Evolutionary conservation across 176 grass and related monocot genomes (phyloP), one percentile per base, ranked within the genome.

Genomic region (Secale cereale): DNA sequence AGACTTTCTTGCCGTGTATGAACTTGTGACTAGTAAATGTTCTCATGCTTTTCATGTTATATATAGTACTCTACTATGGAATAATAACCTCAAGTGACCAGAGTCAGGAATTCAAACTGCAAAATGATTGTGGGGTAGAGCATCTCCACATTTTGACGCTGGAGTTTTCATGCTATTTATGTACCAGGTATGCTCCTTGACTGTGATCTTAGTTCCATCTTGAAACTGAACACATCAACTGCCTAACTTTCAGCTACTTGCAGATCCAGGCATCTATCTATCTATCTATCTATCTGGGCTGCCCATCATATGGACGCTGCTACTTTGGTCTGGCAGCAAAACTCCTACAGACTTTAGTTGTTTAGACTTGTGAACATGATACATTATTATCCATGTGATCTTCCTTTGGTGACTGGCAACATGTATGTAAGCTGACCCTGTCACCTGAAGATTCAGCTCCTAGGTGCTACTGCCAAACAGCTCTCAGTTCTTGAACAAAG

Each of bases 401-500:
- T 74, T 6, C 81, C 15, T 52, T 79, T 17, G 13, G 50, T 71
- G 41, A n/a, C 39, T 37, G 25, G 13, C 45, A 57, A 22, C 54
- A 50, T 74, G 19, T 52, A 65, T 56, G 25, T 20, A 48, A 48
- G 14, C 26, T 78, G 22, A 56, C 46, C 30, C 17, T 81, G 30
- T 86, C 64, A 64, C 31, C 32, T 65, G 41, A 28, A 33, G 22
- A 81, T 37, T 80, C 48, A 81, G n/a, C 20, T 41, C n/a, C 62
- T 48, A 64, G 30, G 46, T 43, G 28, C 78, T 76, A 25, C 14
- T 76, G 45, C 35, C 60, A 80, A 86, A 75, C 30, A 74, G 8
- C 59, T 81, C 30, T 81, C 40, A 78, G 62, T 79, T 48, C 23
- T 72, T 63, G 74, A 78, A 71, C 74, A 9, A 31, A 68, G 82